Evolutionary conservation across 371 early-diverging fungal species (phyloP), one percentile per base, ranked within the genome.

Genomic region (Nosema muscidifuracis): DNA sequence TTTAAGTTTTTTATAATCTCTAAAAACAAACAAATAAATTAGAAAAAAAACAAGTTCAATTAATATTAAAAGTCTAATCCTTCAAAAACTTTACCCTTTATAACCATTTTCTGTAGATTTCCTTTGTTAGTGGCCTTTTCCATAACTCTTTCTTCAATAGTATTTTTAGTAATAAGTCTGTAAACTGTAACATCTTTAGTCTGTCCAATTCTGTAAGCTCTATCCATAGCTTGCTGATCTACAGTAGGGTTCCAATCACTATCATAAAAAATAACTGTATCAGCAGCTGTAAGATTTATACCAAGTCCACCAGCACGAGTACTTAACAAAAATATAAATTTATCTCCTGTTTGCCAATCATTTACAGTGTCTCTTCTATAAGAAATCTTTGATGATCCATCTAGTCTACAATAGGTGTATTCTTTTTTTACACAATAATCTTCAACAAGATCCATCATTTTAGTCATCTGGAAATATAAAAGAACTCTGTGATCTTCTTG

Each of bases 401-500:
- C 98, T 30, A 99, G 82, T 26, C 97, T 88, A 73, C 97, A 83
- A 79, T 90, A 92, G 7, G 62, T 69, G 56, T 79, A 81, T 31
- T 80, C 74, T 44, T 73, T 76, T 16, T 66, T 73, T 33, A 71
- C 76, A 26, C 82, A 69, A 69, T 82, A 82, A 26, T 84, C 80
- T 60, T 92, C 95, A 84, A 96, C 87, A 65, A 98, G 69, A 77
- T 95, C 95, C 74, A 96, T 92, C 92, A 94, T 93, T 77, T 86
- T 85, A 9, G 96, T 94, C 97, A 98, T 96, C 81, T 98, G 97
- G 87, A 95, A 96, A 77, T 94, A 92, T 33, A 97, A 86, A 73
- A 99, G 81, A 2, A 93, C 91, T 62, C 93, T 88, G 79, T 96
- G 95, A n/a, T 47, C n/a, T 67, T 91, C 90, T 4, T 86, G 82